Evolutionary conservation across 208 protist species (phyloP), one percentile per base, ranked within the genome.

Genomic region (Lotmaria passim): DNA sequence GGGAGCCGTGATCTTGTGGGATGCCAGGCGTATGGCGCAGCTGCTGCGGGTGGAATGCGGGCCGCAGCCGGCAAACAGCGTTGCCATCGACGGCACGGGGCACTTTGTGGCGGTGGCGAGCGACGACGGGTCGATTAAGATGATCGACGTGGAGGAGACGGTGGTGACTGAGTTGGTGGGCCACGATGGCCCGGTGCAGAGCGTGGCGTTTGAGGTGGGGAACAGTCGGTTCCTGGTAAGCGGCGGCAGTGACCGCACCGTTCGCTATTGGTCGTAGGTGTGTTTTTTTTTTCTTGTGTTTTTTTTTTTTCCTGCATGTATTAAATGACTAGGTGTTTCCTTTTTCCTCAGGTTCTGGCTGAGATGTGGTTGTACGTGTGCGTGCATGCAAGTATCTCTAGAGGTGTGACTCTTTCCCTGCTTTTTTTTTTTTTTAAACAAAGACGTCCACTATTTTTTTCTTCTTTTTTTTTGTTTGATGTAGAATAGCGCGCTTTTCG

Each of bases 101-200:
- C 65, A 64, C 10, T 90, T 91, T 65, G 48, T 98, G n/a, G 96
- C 89, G 3, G 97, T 98, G 6, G 85, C 91, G 8, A 96, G 93
- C 51, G 98, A 97, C 33, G 98, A 99, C 70, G 73, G 89, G 60
- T 94, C 89, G 6, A 89, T 99, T 24, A 98, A 98, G 65, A n/a
- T 99, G 12, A 97, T 98, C 72, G 90, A 98, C 76, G 78, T 98
- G 41, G 57, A 68, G 34, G 84, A 93, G 34, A 65, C 75, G n/a
- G 79, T 74, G 41, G 96, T 97, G 53, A 73, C 71, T 26, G 85
- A 89, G 73, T 73, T 97, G 43, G 38, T 52, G 23, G 93, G 91
- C 0, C 91, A 96, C 67, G 81, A 90, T 33, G 90, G 91, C 19
- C 70, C 88, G n/a, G 91, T 97, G 64, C 93, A 94, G 75, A 90